Conservation (phyloP, 75 land plant species). For the Picea sitchensis region DNA sequence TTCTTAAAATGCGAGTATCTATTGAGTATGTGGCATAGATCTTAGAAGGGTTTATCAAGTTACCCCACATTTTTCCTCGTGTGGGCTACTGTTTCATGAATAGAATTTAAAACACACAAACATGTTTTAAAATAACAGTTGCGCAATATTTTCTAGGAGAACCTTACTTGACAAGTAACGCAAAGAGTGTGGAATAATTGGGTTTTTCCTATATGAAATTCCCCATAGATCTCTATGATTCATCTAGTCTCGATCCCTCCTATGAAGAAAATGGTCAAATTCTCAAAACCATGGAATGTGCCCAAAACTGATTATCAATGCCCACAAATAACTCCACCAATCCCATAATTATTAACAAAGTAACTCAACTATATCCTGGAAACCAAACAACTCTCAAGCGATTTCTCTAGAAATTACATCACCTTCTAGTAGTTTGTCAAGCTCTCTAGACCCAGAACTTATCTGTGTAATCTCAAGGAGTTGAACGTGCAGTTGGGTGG, state of each 20-base stretch:
- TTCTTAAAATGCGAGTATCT: no score
- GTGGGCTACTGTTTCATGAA: no score
- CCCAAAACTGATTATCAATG: no score
- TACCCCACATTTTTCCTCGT: no score
- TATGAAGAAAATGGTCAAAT: constrained; percentile 13
- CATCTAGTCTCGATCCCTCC: constrained; percentile 90
- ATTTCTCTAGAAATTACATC: neutral
- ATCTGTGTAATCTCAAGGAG: constrained; percentile 92
- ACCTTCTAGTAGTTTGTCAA: constrained; percentile 92
- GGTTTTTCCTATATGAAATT: constrained; percentile 92
- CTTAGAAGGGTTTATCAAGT: no score
- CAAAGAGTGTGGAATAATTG: constrained; percentile 90
- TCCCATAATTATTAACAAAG: no score
- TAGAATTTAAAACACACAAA: no score
- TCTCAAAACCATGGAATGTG: no score
- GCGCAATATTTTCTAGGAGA: neutral
- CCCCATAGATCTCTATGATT: constrained; percentile 94
- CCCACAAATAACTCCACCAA: no score
- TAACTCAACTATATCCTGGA: no score
- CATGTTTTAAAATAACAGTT: neutral
- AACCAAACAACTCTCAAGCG: no score
- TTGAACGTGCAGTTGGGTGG: constrained; percentile 88
- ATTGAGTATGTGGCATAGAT: no score
- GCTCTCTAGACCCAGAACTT: constrained; percentile 91
- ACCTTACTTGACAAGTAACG: constrained; percentile 81